These are phyloP conservation scores for Lactarius hengduanensis DNA, from an alignment of 768 basidiomycete species.

Conservation along the genomic window DNA sequence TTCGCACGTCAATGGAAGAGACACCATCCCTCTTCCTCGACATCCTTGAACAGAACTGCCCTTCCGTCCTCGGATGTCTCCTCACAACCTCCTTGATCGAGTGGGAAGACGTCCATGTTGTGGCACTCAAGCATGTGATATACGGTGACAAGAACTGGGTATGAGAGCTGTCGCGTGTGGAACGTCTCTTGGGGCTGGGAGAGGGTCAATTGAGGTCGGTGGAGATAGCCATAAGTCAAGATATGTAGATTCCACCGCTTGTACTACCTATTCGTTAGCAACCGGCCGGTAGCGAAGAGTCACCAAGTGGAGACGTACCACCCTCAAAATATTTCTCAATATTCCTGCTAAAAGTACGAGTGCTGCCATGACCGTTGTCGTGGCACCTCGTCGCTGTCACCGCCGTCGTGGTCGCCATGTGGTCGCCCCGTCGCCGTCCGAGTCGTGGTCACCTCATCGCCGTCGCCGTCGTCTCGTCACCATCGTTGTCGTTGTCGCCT, in stretches of 20 bases:
- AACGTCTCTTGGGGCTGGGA: slow-evolving; percentile 52
- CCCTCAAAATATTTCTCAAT: too few relatives aligned
- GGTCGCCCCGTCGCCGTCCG: too few relatives aligned
- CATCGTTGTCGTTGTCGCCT: too few relatives aligned
- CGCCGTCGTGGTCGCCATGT: too few relatives aligned
- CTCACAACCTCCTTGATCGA: slow-evolving; percentile 39
- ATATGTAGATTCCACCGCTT: slow-evolving; percentile 74
- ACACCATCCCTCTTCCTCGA: slow-evolving; percentile 70
- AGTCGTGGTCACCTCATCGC: too few relatives aligned
- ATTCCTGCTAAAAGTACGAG: too few relatives aligned
- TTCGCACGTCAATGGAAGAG: slow-evolving; percentile 87
- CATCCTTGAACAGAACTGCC: slow-evolving; percentile 40
- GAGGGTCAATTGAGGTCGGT: slow-evolving; percentile 41
- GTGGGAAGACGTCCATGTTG: slow-evolving; percentile 76
- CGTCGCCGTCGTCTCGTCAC: too few relatives aligned
- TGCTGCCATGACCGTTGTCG: too few relatives aligned
- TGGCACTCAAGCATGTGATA: slow-evolving; percentile 93
- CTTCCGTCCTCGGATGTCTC: slow-evolving; percentile 28
- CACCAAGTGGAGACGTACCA: slow-evolving; percentile 59
- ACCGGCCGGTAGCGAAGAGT: neutral
- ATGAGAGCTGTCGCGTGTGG: slow-evolving; percentile 82
- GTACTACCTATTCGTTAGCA: slow-evolving; percentile 47
- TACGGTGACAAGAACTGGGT: slow-evolving; percentile 90
- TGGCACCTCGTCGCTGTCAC: too few relatives aligned
- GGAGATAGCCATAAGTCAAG: slow-evolving; percentile 77